These are phyloP conservation scores for Saccharum spontaneum DNA, from an alignment of 176 grass and related monocot species.

Conservation along the genomic window DNA sequence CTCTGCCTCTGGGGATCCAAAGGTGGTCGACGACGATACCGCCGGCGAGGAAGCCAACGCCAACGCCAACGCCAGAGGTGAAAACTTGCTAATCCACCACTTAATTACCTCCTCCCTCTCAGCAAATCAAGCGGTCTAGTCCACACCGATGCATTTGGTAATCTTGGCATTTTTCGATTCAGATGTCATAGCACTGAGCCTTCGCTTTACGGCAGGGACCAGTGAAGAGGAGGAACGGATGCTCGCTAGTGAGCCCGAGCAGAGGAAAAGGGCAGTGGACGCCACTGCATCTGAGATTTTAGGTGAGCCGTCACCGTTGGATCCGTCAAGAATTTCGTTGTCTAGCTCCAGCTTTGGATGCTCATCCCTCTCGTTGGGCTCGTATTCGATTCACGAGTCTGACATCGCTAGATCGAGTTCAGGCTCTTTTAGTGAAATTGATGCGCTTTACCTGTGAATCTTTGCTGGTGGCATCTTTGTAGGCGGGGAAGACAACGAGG, in stretches of 20 bases:
- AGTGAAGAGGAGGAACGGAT: constrained; percentile 17
- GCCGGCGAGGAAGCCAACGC: not conserved
- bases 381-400: constrained; percentile 8
- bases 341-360: constrained; percentile 19
- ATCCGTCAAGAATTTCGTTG: constrained; percentile 34
- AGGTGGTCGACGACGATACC: constrained; percentile 27
- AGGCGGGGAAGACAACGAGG: constrained; percentile 37
- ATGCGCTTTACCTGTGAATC: constrained; percentile 37
- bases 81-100: not conserved
- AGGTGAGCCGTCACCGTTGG: constrained; percentile 35
- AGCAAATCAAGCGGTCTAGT: constrained; percentile 12
- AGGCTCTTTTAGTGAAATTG: not conserved
- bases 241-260: constrained; percentile 34
- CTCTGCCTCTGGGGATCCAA: constrained; percentile 17
- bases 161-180: constrained; percentile 19
- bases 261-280: not conserved
- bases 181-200: constrained; percentile 21
- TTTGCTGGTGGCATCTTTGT: constrained; percentile 44
- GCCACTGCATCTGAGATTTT: constrained; percentile 21
- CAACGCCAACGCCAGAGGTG: constrained; percentile 35
- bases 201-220: constrained; percentile 13
- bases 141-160: not conserved
- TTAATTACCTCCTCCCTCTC: not conserved
- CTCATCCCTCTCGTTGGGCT: not conserved
- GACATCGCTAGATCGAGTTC: constrained; percentile 28